Conservation (phyloP, 1,284 basidiomycete genomes). For the Ganoderma resinaceum region DNA sequence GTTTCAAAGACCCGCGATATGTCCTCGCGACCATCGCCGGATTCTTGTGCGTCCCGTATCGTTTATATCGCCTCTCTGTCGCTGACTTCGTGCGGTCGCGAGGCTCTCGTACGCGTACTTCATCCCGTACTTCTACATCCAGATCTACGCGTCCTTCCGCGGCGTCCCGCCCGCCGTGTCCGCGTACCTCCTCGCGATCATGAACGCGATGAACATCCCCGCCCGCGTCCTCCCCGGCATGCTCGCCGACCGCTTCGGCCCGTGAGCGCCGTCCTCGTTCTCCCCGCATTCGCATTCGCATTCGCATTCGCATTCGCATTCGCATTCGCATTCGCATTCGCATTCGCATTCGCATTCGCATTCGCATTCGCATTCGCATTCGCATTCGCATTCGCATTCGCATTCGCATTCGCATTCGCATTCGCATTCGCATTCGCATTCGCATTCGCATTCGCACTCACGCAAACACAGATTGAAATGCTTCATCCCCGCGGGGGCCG, state of each 20-base stretch:
- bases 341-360: background rate
- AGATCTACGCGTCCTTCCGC: slow-evolving; percentile 31
- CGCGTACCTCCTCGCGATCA: slow-evolving; percentile 27
- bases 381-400: background rate
- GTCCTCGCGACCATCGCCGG: slow-evolving; percentile 37
- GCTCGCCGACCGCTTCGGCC: slow-evolving; percentile 25
- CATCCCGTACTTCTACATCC: slow-evolving; percentile 49
- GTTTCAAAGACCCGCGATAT: slow-evolving; percentile 42
- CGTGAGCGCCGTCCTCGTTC: slow-evolving; percentile 14
- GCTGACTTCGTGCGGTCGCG: background rate
- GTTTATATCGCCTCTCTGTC: background rate
- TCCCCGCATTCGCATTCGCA: background rate
- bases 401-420: background rate
- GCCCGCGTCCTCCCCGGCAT: slow-evolving; percentile 27
- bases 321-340: background rate
- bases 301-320: background rate
- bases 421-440: background rate
- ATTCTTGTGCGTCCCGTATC: slow-evolving; percentile 36
- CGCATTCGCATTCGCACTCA: background rate
- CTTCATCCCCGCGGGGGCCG: slow-evolving; percentile 22
- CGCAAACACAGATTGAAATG: slow-evolving; percentile 13
- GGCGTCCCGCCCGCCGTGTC: slow-evolving; percentile 22
- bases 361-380: background rate
- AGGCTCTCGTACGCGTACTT: slow-evolving; percentile 40
- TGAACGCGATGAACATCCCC: slow-evolving; percentile 29